These are phyloP conservation scores for Moesziomyces globuligerus DNA, from an alignment of 1,284 basidiomycete genomes.

Conservation along the genomic window DNA sequence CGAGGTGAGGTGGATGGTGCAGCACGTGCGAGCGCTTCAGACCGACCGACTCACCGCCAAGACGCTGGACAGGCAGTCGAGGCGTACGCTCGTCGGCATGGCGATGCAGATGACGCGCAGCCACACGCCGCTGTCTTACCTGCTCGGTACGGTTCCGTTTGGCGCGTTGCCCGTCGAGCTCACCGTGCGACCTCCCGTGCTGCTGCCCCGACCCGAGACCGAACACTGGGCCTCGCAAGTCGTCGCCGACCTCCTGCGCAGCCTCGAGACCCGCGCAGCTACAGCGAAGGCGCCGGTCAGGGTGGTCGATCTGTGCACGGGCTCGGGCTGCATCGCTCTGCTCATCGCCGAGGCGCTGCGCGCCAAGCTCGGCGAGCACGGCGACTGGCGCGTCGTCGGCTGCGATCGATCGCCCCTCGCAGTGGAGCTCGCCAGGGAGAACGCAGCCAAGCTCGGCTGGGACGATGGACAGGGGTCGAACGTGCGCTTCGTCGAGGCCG, in stretches of 20 bases:
- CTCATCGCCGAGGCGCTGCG: constrained; percentile 34
- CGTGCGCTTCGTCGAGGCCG: constrained; percentile 25
- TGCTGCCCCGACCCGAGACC: constrained; percentile 39
- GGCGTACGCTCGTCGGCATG: constrained; percentile 22
- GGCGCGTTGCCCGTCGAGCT: constrained; percentile 24
- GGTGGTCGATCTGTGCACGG: constrained; percentile 34
- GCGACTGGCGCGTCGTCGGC: constrained; percentile 24
- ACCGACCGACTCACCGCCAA: background rate
- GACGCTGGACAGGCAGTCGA: constrained; percentile 7
- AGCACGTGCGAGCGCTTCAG: constrained; percentile 27
- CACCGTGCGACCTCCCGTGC: constrained; percentile 20
- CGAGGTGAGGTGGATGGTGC: constrained; percentile 30
- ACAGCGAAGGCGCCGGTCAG: constrained; percentile 3
- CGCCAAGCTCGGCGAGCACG: background rate
- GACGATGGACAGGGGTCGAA: background rate
- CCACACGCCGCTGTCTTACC: constrained; percentile 30
- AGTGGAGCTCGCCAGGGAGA: constrained; percentile 31
- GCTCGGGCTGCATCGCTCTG: constrained; percentile 32
- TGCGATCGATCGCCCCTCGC: constrained; percentile 29
- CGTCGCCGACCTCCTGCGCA: background rate
- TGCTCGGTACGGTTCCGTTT: constrained; percentile 34
- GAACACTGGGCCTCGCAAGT: constrained; percentile 37
- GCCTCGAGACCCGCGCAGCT: background rate
- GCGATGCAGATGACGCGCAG: constrained; percentile 18
- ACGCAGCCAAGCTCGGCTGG: constrained; percentile 25